Evolutionary conservation across 495 filamentous ascomycete genomes (phyloP), one percentile per base, ranked within the genome.

Genomic region (Lichenothelia convexa): DNA sequence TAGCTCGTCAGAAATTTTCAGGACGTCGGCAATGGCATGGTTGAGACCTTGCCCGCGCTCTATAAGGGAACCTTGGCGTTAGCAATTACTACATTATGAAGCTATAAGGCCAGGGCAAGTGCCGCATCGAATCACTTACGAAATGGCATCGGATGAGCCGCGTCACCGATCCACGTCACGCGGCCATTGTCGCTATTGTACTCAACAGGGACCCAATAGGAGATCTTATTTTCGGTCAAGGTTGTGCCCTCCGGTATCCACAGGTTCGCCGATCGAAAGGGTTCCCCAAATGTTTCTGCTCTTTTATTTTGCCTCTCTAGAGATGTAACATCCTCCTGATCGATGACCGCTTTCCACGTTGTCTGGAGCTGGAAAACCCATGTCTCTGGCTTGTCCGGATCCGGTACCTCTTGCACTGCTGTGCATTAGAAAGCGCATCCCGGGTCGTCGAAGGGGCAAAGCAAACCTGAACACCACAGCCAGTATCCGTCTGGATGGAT

Each of bases 101-200:
- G n/a, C n/a, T n/a, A n/a, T n/a, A n/a, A n/a, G n/a, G n/a, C n/a
- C n/a, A n/a, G n/a, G n/a, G n/a, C n/a, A n/a, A n/a, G n/a, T n/a
- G n/a, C n/a, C n/a, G n/a, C n/a, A n/a, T 26, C 30, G 7, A 29
- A 30, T 24, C 6, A 65, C 69, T 53, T 63, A 76, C 72, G 70
- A 43, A 63, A 65, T 0, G 65, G 60, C 72, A 77, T 77, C 1
- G 70, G 59, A 51, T 79, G 72, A 4, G 68, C 59, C 0, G 72
- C 70, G 51, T 78, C 74, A 3, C 73, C 71, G 4, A 65, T 59
- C 17, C 76, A 36, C 0, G 65, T 66, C 1, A 70, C 55, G 22
- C 57, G 46, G 1, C 69, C 63, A 1, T 45, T 53, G 1, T 42
- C 49, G 27, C 59, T 72, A 44, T 72, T 56, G 59, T 62, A 73